Conservation (phyloP, 805 yeast genomes). For the Schizosaccharomyces lindneri region DNA sequence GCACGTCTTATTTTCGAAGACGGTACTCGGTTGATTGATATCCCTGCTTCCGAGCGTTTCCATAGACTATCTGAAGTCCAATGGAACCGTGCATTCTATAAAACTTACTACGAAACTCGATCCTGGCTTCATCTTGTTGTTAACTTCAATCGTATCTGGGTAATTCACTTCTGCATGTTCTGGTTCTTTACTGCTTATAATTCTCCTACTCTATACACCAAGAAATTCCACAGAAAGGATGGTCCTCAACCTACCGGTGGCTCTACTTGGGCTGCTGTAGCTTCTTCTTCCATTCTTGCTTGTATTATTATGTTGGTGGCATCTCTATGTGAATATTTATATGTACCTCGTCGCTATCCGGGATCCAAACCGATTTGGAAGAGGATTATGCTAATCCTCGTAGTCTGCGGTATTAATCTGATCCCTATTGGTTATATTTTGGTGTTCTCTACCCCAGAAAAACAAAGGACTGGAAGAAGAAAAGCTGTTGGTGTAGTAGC, state of each 20-base stretch:
- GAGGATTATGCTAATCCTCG: constrained; percentile 50
- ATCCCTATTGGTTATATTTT: constrained; percentile 73
- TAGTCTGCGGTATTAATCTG: constrained; percentile 45
- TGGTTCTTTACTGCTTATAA: constrained; percentile 93
- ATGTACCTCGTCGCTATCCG: constrained; percentile 95
- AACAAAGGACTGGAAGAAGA: constrained; percentile 44
- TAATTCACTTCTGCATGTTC: constrained; percentile 65
- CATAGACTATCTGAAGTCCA: constrained; percentile 71
- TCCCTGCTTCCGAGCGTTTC: constrained; percentile 76
- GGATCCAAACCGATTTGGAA: constrained; percentile 93
- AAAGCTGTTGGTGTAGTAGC: constrained; percentile 54
- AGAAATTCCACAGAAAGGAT: constrained; percentile 55
- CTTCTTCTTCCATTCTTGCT: constrained; percentile 81
- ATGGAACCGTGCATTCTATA: constrained; percentile 81
- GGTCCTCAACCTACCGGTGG: constrained; percentile 78
- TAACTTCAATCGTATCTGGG: constrained; percentile 95
- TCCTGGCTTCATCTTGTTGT: constrained; percentile 92
- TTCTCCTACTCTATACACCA: constrained; percentile 76
- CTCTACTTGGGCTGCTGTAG: constrained; percentile 77
- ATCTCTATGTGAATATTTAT: constrained; percentile 77
- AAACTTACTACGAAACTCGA: constrained; percentile 85
- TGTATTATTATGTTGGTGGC: constrained; percentile 60
- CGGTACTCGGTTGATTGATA: constrained; percentile 72
- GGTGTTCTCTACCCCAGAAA: constrained; percentile 36
- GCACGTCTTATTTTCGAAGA: constrained; percentile 77